Evolutionary conservation across 2,329 filamentous ascomycete species (phyloP), one percentile per base, ranked within the genome.

Genomic region (Xylogone sp.): DNA sequence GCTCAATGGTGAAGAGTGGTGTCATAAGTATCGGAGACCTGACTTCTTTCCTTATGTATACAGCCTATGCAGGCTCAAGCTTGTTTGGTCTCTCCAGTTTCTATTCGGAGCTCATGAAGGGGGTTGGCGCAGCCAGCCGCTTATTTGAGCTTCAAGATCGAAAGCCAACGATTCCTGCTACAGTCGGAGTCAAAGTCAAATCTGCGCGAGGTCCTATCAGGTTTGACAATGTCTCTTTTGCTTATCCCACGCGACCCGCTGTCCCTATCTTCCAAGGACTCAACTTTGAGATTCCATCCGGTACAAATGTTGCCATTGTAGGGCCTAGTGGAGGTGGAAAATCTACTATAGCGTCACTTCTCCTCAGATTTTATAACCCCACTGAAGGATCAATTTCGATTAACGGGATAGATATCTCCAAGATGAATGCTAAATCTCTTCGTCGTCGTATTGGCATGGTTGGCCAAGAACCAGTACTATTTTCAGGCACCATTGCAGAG

Each of bases 71-170:
- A 6, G 83, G 83, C 2, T 94, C 89, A 46, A 96, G 90, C 70
- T 81, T 99, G 57, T 96, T 97, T 61, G 94, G 94, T 3, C 76
- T 99, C 1, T 96, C 91, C 3, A 90, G 89, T 51, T 99, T 99
- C 72, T 99, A 97, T 71, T 96, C 92, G 0, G 94, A 99, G 68
- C 78, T 99, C 55, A 99, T 99, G 94, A 99, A 99, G 70, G 95
- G 95, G 42, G 93, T 96, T 3, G 94, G 95, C 63, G 94, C 94
- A 42, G 94, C 94, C n/a, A 96, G 88, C 64, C 87, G 94, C 54
- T 77, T 99, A 1, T 99, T 99, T 64, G 94, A 99, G 66, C 80
- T 99, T 5, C 92, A 97, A 67, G 94, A 99, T 68, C 86, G 94
- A 56, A 77, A 89, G 53, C 88, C 92, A 0, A 87, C 84, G 2